Conservation (phyloP, 148 eudicot species). For the Chenopodium formosanum region DNA sequence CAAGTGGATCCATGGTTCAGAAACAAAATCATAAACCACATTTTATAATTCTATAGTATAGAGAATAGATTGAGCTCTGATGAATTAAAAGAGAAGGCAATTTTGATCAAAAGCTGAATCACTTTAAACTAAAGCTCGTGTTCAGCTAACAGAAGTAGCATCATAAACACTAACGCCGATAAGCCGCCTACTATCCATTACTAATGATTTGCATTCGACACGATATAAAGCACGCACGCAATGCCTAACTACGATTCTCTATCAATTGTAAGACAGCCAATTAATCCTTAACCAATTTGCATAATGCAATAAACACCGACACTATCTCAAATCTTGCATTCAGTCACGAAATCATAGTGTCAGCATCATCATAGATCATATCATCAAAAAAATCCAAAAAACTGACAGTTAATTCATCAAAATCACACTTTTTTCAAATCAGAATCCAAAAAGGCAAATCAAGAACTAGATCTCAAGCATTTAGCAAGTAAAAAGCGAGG, state of each 20-base stretch:
- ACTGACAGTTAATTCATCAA: not conserved
- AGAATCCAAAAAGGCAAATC: slow-evolving; percentile 10
- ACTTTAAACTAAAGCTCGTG: not conserved
- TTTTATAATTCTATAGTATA: not conserved
- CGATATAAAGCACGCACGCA: not conserved
- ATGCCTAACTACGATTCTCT: not conserved
- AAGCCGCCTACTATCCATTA: not conserved
- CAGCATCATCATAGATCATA: not conserved
- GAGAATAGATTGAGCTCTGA: not conserved
- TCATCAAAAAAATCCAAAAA: not conserved
- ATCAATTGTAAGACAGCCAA: not conserved
- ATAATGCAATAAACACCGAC: not conserved
- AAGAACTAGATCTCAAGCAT: slow-evolving; percentile 28
- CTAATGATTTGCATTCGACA: not conserved
- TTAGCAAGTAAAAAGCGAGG: slow-evolving; percentile 7
- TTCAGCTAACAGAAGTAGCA: not conserved
- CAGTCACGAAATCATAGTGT: not conserved
- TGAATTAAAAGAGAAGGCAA: not conserved
- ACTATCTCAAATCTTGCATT: slow-evolving; percentile 1
- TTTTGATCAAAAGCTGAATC: not conserved
- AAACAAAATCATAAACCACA: not conserved
- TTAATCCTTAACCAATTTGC: too few species aligned
- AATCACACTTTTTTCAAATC: slow-evolving; percentile 15
- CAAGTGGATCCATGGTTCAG: not conserved
- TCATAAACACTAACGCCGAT: not conserved